Base-by-base conservation (phyloP, 768 basidiomycete genomes). In the Terana coerulea region DNA sequence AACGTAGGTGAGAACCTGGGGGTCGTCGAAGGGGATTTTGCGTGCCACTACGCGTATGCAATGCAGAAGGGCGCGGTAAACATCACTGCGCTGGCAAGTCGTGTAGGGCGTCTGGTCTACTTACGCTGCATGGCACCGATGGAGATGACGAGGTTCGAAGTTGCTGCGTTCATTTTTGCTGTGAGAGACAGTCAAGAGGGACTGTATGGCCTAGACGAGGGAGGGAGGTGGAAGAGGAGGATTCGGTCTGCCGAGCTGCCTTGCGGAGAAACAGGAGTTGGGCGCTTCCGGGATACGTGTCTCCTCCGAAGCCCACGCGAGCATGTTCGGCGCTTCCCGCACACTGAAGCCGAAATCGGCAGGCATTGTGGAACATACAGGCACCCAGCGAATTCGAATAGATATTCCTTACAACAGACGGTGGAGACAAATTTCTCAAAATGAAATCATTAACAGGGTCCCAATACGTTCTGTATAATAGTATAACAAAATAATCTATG, bases 81-180 rank as follows among this genome's bases (percentile, higher is more conserved):
- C 8, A 30, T 36, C 26, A 50, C 36, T 40, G 22, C 42, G 44
- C 42, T 44, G 36, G 12, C 31, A 45, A n/a, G 42, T 26, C 4
- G 24, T 6, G 6, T 15, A 43, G 42, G 42, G n/a, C 42, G 29
- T 40, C 21, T 40, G 39, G 35, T 15, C 22, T 8, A 62, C 75
- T 43, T 49, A 91, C 91, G 52, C 66, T 97, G 95, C 95, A 97
- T 95, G 56, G 86, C 91, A 45, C 84, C 91, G 58, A 98, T 87
- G 47, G 93, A 95, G 63, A 98, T 80, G 60, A 88, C 77, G 53
- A 98, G 76, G 70, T 91, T 95, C 62, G 86, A 79, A 26, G 92
- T 72, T 44, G 83, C 84, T 29, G 86, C 69, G 74, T 83, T 88
- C 85, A 88, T 90, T 62, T 63, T 77, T 28, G 47, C 29, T 19